Conservation (phyloP, 2,329 filamentous ascomycete genomes). For the Fusarium graminum region DNA sequence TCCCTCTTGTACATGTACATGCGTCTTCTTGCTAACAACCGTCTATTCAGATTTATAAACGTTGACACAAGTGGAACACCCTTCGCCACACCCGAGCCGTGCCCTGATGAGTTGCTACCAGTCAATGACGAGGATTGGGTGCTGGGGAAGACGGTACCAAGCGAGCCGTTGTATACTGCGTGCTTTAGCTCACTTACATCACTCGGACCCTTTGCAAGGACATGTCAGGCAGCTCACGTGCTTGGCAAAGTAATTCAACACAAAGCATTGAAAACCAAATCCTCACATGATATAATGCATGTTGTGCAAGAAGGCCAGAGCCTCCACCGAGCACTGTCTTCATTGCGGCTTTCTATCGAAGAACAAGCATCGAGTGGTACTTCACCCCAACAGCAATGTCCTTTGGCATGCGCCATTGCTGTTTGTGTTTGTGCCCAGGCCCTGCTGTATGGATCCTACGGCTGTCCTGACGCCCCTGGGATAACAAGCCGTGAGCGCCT, state of each 20-base stretch:
- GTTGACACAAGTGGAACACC: slow-evolving; percentile 8
- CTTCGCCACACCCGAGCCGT: slow-evolving; percentile 13
- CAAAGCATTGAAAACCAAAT: slow-evolving; percentile 3
- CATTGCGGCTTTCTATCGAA: slow-evolving; percentile 7
- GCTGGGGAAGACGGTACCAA: slow-evolving; percentile 7
- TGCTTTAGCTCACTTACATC: slow-evolving; percentile 10
- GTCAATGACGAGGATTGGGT: slow-evolving; percentile 19
- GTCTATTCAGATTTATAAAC: not conserved
- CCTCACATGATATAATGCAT: slow-evolving; percentile 7
- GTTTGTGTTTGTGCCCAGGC: slow-evolving; percentile 14
- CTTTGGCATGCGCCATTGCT: slow-evolving; percentile 6
- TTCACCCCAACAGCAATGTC: not conserved
- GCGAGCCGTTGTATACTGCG: slow-evolving; percentile 13
- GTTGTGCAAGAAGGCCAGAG: slow-evolving; percentile 11
- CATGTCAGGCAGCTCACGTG: slow-evolving; percentile 18
- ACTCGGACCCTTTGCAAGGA: slow-evolving; percentile 13
- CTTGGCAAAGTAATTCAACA: slow-evolving; percentile 14
- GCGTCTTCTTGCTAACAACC: not conserved
- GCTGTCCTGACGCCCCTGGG: slow-evolving; percentile 10
- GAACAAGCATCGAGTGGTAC: not conserved
- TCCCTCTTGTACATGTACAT: not conserved
- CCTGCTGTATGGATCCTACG: slow-evolving; percentile 10
- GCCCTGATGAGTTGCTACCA: slow-evolving; percentile 6
- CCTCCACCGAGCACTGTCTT: slow-evolving; percentile 5
- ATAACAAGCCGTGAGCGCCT: slow-evolving; percentile 10